A percentile compares a stretch with the other conserved stretches of the same genome.
Conservation (phyloP, 2,329 filamentous ascomycete genomes). For the Tolypocladium capitatum region DNA sequence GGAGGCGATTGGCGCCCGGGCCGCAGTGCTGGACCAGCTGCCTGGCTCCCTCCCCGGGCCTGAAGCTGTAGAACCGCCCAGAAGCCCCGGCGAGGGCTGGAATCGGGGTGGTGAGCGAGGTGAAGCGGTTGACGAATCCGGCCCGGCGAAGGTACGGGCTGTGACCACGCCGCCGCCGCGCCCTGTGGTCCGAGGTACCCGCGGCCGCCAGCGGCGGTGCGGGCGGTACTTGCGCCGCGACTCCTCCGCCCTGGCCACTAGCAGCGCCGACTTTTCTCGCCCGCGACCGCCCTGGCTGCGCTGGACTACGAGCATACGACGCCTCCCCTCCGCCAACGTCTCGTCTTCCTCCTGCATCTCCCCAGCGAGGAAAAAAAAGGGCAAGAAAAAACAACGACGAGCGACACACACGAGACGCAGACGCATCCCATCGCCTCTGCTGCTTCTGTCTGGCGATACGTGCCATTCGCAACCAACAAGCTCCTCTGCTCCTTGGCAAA, state of each 20-base stretch:
- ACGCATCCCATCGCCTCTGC: neutral
- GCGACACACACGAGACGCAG: neutral
- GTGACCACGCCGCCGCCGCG: neutral
- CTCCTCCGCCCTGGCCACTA: neutral
- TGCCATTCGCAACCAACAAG: neutral
- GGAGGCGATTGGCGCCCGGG: neutral
- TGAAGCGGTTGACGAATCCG: neutral
- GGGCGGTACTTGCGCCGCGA: neutral
- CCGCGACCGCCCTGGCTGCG: neutral
- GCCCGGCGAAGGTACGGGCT: neutral
- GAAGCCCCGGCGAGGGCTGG: too few species aligned
- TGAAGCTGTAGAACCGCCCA: too few species aligned
- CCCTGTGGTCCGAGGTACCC: neutral
- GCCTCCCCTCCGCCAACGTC: neutral
- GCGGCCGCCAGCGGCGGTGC: neutral
- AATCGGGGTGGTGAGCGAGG: neutral
- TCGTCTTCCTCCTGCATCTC: conserved; percentile 1
- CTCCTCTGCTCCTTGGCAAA: neutral
- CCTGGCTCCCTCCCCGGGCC: too few species aligned
- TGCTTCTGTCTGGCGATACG: neutral
- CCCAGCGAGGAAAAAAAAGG: neutral
- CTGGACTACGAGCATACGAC: too few species aligned
- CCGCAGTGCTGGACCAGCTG: neutral
- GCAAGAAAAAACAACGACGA: neutral
- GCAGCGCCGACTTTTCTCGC: neutral